These are phyloP conservation scores for Daldinia sp. DNA, from an alignment of 2,329 filamentous ascomycete species.

Conservation along the genomic window DNA sequence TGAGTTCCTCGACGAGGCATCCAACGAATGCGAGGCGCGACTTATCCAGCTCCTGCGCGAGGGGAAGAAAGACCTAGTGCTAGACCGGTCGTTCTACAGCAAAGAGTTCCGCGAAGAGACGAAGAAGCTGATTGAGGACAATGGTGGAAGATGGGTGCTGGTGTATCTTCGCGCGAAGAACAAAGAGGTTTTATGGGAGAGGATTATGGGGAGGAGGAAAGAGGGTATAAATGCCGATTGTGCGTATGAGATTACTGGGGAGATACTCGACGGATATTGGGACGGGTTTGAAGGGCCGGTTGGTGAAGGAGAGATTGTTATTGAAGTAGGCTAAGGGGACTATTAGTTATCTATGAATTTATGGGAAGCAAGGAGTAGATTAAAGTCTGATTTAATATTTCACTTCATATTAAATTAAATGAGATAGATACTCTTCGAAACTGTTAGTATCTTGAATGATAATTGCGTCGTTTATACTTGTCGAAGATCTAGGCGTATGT, in stretches of 20 bases:
- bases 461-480: neutral
- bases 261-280: conserved; percentile 44
- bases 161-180: conserved; percentile 48
- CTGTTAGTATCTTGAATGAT: too few species aligned
- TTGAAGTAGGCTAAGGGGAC: conserved; percentile 27
- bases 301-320: conserved; percentile 42
- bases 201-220: conserved; percentile 49
- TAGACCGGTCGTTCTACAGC: conserved; percentile 52
- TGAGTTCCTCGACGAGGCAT: conserved; percentile 44
- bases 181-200: conserved; percentile 49
- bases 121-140: conserved; percentile 44
- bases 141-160: conserved; percentile 50
- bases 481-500: too few species aligned
- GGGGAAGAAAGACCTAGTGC: conserved; percentile 44
- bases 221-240: conserved; percentile 49
- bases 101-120: conserved; percentile 51
- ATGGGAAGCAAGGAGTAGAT: too few species aligned
- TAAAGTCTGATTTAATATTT: neutral
- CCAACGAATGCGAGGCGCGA: conserved; percentile 21
- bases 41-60: conserved; percentile 32
- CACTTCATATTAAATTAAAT: too few species aligned
- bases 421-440: too few species aligned
- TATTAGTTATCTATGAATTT: too few species aligned
- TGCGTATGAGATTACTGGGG: conserved; percentile 42
- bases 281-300: conserved; percentile 43